Evolutionary conservation across 129 eudicot species (phyloP).

Genomic region (Artemisia tridentata): DNA sequence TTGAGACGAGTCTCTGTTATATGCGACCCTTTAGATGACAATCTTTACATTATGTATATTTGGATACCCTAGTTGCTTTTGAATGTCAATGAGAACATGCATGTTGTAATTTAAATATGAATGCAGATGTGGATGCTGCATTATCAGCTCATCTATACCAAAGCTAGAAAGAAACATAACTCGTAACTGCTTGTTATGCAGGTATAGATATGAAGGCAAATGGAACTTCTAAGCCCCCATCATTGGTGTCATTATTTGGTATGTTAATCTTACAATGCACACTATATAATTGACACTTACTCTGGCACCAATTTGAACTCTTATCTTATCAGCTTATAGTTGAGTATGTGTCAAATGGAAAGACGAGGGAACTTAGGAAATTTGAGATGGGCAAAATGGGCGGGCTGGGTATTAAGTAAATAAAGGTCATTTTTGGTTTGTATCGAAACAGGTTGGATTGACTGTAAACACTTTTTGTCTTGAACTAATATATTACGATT

Average conservation of each 20-base stretch:
- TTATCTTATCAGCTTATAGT: background rate
- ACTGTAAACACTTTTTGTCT: no score
- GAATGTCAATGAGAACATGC: background rate
- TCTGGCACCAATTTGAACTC: background rate
- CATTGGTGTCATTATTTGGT: constrained; percentile 76
- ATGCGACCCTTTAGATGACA: no score
- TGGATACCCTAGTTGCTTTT: background rate
- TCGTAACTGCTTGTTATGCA: constrained; percentile 30
- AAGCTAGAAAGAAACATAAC: constrained; percentile 11
- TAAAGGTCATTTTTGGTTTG: no score
- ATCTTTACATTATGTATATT: background rate
- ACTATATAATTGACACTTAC: background rate
- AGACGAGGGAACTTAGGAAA: no score
- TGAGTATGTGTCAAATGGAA: background rate
- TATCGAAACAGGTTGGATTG: no score
- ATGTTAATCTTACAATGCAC: constrained; percentile 26
- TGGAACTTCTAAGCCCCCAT: constrained; percentile 70
- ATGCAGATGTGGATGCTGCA: background rate
- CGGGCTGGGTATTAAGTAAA: no score
- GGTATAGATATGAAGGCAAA: constrained; percentile 60
- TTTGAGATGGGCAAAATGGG: no score
- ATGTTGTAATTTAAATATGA: background rate
- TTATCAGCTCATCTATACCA: background rate
- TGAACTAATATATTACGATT: no score
- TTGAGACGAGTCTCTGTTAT: no score